A percentile compares a stretch with the other conserved stretches of the same genome.
Conservation (phyloP, 805 yeast species). For the Ogataea trehalophila region DNA sequence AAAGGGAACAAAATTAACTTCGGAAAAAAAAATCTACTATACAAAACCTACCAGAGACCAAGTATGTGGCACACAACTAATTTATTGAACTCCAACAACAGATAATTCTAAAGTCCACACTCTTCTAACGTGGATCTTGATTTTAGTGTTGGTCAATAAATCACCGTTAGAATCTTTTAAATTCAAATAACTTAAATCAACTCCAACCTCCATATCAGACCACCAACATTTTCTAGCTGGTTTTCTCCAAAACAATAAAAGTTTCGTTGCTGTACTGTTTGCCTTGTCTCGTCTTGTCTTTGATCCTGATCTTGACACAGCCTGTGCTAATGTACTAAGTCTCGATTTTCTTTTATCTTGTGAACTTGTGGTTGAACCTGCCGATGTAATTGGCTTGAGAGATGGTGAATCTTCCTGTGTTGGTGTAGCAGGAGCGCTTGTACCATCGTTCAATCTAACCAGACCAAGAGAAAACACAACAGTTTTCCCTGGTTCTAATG, state of each 20-base stretch:
- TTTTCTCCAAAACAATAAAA: slow-evolving; percentile 90
- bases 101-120: slow-evolving; percentile 96
- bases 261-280: slow-evolving; percentile 43
- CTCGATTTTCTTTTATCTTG: slow-evolving; percentile 44
- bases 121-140: slow-evolving; percentile 80
- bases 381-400: slow-evolving; percentile 28
- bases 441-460: slow-evolving; percentile 44
- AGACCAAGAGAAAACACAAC: slow-evolving; percentile 81
- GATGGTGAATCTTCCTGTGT: slow-evolving; percentile 24
- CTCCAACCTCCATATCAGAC: slow-evolving; percentile 58
- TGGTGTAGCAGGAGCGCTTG: slow-evolving; percentile 11
- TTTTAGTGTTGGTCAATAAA: slow-evolving; percentile 33
- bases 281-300: slow-evolving; percentile 32
- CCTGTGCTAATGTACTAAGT: slow-evolving; percentile 57
- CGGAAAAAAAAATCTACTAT: not conserved
- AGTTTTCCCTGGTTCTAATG: slow-evolving; percentile 82
- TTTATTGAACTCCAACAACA: slow-evolving; percentile 73
- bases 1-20: too few species aligned
- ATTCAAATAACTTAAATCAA: slow-evolving; percentile 29
- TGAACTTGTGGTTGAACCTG: slow-evolving; percentile 15
- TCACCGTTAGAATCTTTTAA: slow-evolving; percentile 23
- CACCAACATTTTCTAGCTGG: slow-evolving; percentile 99
- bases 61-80: not conserved
- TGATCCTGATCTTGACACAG: slow-evolving; percentile 41
- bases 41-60: too few species aligned